Conservation (phyloP, 768 basidiomycete genomes). For the Psilocybe cyanescens region DNA sequence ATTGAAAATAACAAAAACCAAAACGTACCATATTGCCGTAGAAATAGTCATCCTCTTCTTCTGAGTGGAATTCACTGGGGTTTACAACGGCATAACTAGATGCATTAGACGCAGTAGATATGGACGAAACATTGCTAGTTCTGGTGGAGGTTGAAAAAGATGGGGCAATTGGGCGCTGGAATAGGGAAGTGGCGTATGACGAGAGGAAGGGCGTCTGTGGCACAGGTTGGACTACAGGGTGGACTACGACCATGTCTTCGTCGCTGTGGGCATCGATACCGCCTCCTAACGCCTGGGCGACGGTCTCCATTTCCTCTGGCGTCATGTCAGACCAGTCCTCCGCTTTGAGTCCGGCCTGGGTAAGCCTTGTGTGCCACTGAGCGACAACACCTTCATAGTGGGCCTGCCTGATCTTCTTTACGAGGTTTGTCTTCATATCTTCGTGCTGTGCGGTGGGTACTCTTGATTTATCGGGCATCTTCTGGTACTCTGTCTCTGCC, state of each 20-base stretch:
- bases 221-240: conserved; percentile 16
- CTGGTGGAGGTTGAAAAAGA: conserved; percentile 38
- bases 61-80: conserved; percentile 42
- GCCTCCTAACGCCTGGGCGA: conserved; percentile 40
- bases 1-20: conserved; percentile 4
- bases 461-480: conserved; percentile 26
- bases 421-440: conserved; percentile 26
- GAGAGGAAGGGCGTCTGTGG: conserved; percentile 21
- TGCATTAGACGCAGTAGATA: conserved; percentile 25
- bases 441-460: conserved; percentile 30
- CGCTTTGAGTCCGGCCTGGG: conserved; percentile 34
- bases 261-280: conserved; percentile 35
- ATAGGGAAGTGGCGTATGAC: conserved; percentile 5
- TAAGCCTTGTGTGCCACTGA: conserved; percentile 45
- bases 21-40: conserved; percentile 33
- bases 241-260: conserved; percentile 24
- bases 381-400: conserved; percentile 36
- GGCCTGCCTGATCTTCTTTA: conserved; percentile 33
- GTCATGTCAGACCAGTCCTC: conserved; percentile 52
- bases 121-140: conserved; percentile 36
- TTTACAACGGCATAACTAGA: conserved; percentile 49
- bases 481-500: conserved; percentile 30
- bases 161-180: conserved; percentile 21
- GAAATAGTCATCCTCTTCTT: conserved; percentile 41
- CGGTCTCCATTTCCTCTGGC: conserved; percentile 35